Conservation (phyloP, 129 eudicot species). For the Flaveria robusta region DNA sequence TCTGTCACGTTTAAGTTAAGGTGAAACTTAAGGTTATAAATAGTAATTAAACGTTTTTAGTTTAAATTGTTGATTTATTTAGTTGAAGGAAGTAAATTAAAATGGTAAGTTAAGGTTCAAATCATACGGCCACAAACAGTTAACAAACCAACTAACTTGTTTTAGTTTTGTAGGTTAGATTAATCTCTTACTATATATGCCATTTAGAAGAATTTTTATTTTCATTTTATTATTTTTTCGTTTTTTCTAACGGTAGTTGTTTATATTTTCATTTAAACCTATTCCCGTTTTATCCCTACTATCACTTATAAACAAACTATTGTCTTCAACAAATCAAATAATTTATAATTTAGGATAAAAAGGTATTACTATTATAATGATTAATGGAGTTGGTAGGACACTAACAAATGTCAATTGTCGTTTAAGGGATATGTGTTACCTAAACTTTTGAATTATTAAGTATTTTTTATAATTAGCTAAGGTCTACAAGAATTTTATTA, state of each 20-base stretch:
- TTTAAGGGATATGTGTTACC: neutral
- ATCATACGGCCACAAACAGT: too few species aligned
- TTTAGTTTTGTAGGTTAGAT: too few species aligned
- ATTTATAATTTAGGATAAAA: too few species aligned
- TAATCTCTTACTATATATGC: too few species aligned
- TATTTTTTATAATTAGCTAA: neutral
- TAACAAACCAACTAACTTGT: too few species aligned
- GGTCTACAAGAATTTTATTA: too few species aligned
- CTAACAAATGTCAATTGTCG: neutral
- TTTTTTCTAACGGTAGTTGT: too few species aligned
- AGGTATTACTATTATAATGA: neutral
- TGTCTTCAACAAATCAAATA: neutral
- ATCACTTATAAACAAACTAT: neutral
- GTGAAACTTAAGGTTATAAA: neutral
- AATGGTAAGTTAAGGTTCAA: too few species aligned
- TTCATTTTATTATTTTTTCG: too few species aligned
- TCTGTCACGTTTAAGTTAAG: conserved; percentile 40
- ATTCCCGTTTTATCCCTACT: neutral
- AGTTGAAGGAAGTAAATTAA: too few species aligned
- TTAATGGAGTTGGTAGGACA: conserved; percentile 6
- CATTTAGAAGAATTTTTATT: too few species aligned
- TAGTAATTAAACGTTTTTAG: neutral
- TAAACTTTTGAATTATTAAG: neutral
- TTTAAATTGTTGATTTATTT: too few species aligned
- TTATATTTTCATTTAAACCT: neutral